Percentiles rank a stretch among this genome's conserved stretches.
Evolutionary conservation across 768 basidiomycete genomes (phyloP).

Genomic region (Leucocoprinus leucothites): DNA sequence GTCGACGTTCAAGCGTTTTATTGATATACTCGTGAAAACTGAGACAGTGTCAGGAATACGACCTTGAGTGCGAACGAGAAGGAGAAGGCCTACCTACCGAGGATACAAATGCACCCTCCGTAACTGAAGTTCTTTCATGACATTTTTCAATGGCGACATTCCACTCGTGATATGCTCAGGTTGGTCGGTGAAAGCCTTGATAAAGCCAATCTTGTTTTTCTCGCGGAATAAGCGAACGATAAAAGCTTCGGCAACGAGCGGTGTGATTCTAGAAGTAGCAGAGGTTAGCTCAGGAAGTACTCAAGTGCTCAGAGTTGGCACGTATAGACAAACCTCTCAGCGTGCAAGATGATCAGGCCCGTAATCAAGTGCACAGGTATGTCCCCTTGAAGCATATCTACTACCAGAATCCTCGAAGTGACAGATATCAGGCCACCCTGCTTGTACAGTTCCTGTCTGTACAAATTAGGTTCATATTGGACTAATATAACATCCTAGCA

Average conservation of each 20-base stretch:
- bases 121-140: conserved; percentile 90
- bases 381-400: conserved; percentile 88
- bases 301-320: not conserved
- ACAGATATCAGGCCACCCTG: conserved; percentile 88
- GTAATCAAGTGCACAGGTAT: conserved; percentile 85
- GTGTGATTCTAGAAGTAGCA: conserved; percentile 61
- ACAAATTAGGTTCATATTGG: not conserved
- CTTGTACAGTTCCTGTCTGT: conserved; percentile 81
- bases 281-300: not conserved
- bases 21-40: conserved; percentile 93
- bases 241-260: conserved; percentile 86
- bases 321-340: conserved; percentile 64
- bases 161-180: conserved; percentile 94
- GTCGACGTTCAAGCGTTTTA: conserved; percentile 72
- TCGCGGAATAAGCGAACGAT: conserved; percentile 89
- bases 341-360: conserved; percentile 87
- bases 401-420: conserved; percentile 91
- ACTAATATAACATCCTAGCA: conserved; percentile 17
- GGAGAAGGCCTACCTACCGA: conserved; percentile 44
- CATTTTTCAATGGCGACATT: conserved; percentile 85
- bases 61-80: not conserved
- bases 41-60: not conserved
- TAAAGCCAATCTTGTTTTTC: conserved; percentile 84
- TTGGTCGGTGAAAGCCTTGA: conserved; percentile 97
- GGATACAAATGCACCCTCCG: conserved; percentile 91